Conservation (phyloP, 1,284 basidiomycete species). For the Trichosporon coremiiforme region DNA sequence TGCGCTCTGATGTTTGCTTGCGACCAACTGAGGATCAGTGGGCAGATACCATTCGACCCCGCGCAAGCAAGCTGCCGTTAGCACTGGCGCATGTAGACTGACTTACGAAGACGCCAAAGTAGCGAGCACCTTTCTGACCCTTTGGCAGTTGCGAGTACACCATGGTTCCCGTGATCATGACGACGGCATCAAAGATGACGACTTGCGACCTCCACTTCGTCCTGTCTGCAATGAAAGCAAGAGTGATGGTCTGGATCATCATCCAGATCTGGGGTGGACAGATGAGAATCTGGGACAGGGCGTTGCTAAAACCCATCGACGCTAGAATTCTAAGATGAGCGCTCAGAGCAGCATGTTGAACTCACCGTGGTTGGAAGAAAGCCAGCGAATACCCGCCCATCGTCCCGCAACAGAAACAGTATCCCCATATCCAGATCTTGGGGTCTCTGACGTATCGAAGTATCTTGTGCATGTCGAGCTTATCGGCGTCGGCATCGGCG, state of each 20-base stretch:
- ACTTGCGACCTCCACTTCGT: constrained; percentile 18
- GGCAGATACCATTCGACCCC: constrained; percentile 20
- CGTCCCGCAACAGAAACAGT: constrained; percentile 51
- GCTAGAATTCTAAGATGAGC: constrained; percentile 46
- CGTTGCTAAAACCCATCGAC: constrained; percentile 51
- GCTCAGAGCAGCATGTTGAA: neutral
- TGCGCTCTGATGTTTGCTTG: constrained; percentile 57
- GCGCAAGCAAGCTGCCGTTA: neutral
- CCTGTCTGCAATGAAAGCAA: constrained; percentile 54
- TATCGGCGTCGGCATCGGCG: constrained; percentile 55
- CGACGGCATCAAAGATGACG: constrained; percentile 24
- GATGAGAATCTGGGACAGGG: constrained; percentile 49
- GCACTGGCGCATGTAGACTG: neutral
- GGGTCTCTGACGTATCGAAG: constrained; percentile 48
- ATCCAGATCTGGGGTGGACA: constrained; percentile 56
- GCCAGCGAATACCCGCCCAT: constrained; percentile 35
- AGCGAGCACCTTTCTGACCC: constrained; percentile 44
- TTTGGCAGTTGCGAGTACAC: constrained; percentile 30
- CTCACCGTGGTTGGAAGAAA: constrained; percentile 53
- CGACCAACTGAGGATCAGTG: constrained; percentile 48
- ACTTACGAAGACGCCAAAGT: constrained; percentile 53
- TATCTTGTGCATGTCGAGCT: constrained; percentile 52
- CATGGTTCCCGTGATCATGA: constrained; percentile 26
- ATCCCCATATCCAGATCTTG: constrained; percentile 58
- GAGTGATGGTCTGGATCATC: constrained; percentile 49